These are phyloP conservation scores for Grammothele lineata DNA, from an alignment of 768 basidiomycete species.

Conservation along the genomic window DNA sequence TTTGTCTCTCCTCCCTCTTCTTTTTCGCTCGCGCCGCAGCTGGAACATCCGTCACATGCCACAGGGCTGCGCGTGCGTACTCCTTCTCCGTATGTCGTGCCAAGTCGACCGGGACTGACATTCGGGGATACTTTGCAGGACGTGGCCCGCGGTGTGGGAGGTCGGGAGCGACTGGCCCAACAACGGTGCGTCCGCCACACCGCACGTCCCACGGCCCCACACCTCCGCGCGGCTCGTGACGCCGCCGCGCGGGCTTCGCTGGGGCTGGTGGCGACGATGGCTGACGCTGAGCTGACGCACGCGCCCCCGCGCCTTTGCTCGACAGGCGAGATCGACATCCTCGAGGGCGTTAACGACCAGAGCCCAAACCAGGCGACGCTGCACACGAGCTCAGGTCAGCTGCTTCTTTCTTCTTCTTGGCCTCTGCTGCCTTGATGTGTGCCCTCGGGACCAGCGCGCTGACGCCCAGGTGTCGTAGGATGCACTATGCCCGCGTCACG, in stretches of 20 bases:
- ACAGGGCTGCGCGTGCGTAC: slow-evolving; percentile 47
- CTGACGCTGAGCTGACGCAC: neutral
- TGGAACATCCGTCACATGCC: slow-evolving; percentile 56
- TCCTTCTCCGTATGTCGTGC: neutral
- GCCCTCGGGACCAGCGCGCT: no score
- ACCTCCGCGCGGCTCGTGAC: neutral
- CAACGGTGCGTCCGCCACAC: slow-evolving; percentile 29
- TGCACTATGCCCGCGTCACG: slow-evolving; percentile 52
- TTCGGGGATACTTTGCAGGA: no score
- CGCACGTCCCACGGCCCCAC: neutral
- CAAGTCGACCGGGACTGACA: no score
- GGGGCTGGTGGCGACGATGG: no score
- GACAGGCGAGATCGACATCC: slow-evolving; percentile 51
- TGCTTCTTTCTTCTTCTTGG: slow-evolving; percentile 4
- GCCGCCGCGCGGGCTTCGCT: no score
- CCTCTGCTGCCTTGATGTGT: no score
- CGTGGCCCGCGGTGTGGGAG: slow-evolving; percentile 57
- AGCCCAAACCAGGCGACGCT: slow-evolving; percentile 47
- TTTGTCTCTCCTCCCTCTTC: neutral
- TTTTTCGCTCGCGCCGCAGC: slow-evolving; percentile 22
- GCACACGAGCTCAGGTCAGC: slow-evolving; percentile 49
- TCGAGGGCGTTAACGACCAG: slow-evolving; percentile 57
- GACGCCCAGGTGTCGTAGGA: slow-evolving; percentile 20
- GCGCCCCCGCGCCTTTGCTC: slow-evolving; percentile 10
- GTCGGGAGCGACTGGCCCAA: slow-evolving; percentile 45